Conservation (phyloP, 1,139 yeast genomes). For the Taphrina deformans region DNA sequence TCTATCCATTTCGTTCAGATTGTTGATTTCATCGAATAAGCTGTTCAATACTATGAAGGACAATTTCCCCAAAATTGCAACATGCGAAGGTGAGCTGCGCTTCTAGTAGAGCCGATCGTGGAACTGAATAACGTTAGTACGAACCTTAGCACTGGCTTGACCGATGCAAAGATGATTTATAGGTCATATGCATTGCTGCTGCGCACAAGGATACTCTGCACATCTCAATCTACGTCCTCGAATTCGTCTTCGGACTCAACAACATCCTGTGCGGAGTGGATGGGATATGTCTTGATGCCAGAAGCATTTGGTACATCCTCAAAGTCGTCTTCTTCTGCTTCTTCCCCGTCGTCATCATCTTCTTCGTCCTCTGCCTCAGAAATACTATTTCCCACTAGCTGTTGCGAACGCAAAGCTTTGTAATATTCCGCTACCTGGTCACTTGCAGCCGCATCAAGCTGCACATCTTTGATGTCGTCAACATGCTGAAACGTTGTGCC, state of each 20-base stretch:
- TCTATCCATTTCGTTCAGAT: too few relatives aligned
- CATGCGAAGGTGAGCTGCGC: background rate
- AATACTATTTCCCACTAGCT: conserved; percentile 9
- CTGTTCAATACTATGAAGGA: too few relatives aligned
- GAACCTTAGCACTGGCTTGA: background rate
- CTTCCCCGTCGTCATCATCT: conserved; percentile 34
- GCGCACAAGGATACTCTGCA: too few relatives aligned
- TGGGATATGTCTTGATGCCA: background rate
- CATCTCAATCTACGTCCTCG: background rate
- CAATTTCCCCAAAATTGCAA: too few relatives aligned
- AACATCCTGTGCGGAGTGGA: background rate
- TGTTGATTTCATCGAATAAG: too few relatives aligned
- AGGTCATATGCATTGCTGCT: too few relatives aligned
- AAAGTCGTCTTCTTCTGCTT: conserved; percentile 19
- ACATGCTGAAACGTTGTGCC: conserved; percentile 8
- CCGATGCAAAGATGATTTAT: background rate
- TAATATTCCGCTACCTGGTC: conserved; percentile 41
- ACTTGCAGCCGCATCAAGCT: conserved; percentile 37
- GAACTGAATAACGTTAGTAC: background rate
- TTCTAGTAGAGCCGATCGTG: background rate
- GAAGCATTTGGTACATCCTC: conserved; percentile 7
- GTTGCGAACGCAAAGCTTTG: conserved; percentile 37
- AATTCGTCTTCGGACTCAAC: background rate
- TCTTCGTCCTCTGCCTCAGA: conserved; percentile 37
- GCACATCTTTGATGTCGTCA: conserved; percentile 2